Conservation (phyloP, 208 protist species). For the Crithidia bombi region DNA sequence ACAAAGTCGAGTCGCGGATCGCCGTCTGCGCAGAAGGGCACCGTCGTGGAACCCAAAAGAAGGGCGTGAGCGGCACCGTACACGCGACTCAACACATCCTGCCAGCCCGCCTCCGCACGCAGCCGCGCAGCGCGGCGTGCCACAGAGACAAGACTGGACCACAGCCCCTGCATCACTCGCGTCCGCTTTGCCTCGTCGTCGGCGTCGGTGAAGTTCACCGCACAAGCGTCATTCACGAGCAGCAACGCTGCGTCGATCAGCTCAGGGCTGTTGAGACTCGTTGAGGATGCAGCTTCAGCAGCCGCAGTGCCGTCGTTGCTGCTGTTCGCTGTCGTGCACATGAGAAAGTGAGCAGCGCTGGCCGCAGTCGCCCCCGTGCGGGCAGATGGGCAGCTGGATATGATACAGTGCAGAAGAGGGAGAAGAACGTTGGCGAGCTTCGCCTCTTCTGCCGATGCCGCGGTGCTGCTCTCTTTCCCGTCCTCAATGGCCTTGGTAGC, state of each 20-base stretch:
- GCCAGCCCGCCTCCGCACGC: constrained; percentile 11
- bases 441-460: background rate
- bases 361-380: constrained; percentile 11
- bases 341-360: constrained; percentile 13
- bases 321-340: background rate
- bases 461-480: background rate
- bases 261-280: constrained; percentile 7
- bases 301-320: background rate
- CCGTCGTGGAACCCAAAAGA: constrained; percentile 4
- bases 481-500: background rate
- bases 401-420: constrained; percentile 19
- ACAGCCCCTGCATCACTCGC: constrained; percentile 11
- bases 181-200: constrained; percentile 13
- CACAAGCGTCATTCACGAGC: constrained; percentile 26
- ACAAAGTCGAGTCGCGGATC: constrained; percentile 27
- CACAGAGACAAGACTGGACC: constrained; percentile 9
- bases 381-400: constrained; percentile 10
- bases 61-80: constrained; percentile 20
- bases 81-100: constrained; percentile 11
- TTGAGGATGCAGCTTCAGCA: background rate
- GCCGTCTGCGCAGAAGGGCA: constrained; percentile 10
- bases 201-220: background rate
- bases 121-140: background rate
- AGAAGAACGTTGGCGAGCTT: background rate
- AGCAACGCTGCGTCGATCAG: constrained; percentile 20